phyloP scores from a whole-genome alignment of 1,139 yeast genomes.

The Geotrichum histeridarum region DNA sequence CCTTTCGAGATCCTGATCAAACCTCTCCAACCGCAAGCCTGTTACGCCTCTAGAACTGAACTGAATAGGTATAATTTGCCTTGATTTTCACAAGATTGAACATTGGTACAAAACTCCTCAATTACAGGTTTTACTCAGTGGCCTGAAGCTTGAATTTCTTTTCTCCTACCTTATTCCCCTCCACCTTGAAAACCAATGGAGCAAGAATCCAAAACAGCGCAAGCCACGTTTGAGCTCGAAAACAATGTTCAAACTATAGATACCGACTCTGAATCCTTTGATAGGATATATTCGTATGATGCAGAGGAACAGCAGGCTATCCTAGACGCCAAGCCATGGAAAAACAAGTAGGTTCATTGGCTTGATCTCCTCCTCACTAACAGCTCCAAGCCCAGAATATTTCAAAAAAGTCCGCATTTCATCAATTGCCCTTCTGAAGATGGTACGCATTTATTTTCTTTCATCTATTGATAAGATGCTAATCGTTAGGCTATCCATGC shows the following conservation, averaged over 20 bases:
- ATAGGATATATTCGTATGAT: constrained; percentile 32
- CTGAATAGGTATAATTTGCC: too few species aligned
- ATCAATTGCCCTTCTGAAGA: constrained; percentile 68
- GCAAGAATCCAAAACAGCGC: constrained; percentile 18
- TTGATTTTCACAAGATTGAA: too few species aligned
- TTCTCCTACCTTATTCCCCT: too few species aligned
- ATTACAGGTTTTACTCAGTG: too few species aligned
- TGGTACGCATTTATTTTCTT: constrained; percentile 36
- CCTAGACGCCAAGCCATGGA: constrained; percentile 43
- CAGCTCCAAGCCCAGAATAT: constrained; percentile 44
- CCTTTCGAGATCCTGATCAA: too few species aligned
- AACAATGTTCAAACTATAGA: constrained; percentile 29
- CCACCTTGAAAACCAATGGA: background rate
- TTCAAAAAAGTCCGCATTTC: constrained; percentile 67
- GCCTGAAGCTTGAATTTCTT: too few species aligned
- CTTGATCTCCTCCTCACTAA: constrained; percentile 23
- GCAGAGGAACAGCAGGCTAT: constrained; percentile 32
- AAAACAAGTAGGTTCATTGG: constrained; percentile 33
- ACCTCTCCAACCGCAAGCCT: too few species aligned
- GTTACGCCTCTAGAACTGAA: too few species aligned
- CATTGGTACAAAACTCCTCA: too few species aligned
- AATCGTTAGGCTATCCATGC: constrained; percentile 55
- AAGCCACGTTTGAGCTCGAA: constrained; percentile 38
- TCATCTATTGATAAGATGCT: too few species aligned
- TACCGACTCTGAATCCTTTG: constrained; percentile 22